Percentiles rank a stretch among this genome's conserved stretches.
Conservation (phyloP, 1,139 yeast genomes). For the Candida labiduridarum region DNA sequence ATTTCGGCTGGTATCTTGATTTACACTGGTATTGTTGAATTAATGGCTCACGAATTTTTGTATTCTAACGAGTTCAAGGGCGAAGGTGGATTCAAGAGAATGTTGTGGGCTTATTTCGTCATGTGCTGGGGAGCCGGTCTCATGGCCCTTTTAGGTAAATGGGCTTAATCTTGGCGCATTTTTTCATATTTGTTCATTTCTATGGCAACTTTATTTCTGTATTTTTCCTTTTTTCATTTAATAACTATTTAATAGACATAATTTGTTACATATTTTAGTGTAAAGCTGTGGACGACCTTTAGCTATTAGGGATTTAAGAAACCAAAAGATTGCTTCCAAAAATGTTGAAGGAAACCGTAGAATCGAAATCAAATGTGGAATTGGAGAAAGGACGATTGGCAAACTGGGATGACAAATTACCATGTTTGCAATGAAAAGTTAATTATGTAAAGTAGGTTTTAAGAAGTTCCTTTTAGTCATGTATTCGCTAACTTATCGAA, state of each 20-base stretch:
- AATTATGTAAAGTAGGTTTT: no score
- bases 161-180: conserved; percentile 58
- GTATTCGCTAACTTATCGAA: no score
- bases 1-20: conserved; percentile 83
- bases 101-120: conserved; percentile 39
- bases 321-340: not conserved
- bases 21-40: conserved; percentile 84
- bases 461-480: no score
- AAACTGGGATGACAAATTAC: no score
- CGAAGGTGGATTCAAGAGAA: conserved; percentile 40
- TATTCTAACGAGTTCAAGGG: conserved; percentile 66
- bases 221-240: not conserved
- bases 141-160: conserved; percentile 84
- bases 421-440: no score
- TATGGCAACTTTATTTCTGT: not conserved
- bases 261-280: not conserved
- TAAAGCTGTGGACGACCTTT: no score
- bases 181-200: not conserved
- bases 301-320: no score
- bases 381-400: no score
- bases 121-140: conserved; percentile 75
- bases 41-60: conserved; percentile 87
- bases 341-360: no score
- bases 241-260: not conserved
- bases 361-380: no score